Base-by-base conservation (phyloP, 2,329 filamentous ascomycete species). In the Lecanicillium sp. region DNA sequence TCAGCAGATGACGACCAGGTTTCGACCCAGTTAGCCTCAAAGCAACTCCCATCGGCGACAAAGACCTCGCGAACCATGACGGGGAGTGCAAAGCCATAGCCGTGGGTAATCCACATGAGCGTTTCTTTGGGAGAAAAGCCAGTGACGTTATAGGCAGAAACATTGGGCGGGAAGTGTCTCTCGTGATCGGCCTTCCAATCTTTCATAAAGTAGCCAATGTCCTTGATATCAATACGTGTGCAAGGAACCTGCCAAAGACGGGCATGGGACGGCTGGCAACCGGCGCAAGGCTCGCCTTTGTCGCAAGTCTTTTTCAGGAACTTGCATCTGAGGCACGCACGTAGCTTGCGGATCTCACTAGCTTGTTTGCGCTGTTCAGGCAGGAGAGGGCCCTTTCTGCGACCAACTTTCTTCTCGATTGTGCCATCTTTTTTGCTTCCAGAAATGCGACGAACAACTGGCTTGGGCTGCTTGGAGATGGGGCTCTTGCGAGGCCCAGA, bases 231-330 rank as follows among this genome's bases (percentile, higher is more conserved):
- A 55, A 95, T 95, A 45, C 90, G 85, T 29, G 90, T 96, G 71
- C 90, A 96, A 44, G 90, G 90, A 32, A 96, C 90, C 65, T 95
- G 89, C 90, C 90, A 96, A 37, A 96, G 73, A 47, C 90, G 82
- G 46, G 90, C 90, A 61, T 96, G 90, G 15, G 89, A 94, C 36
- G 90, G 90, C 67, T 95, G 85, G 68, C 90, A 96, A 34, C 90
- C 90, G 53, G 83, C 85, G 63, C 90, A 96, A 42, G 90, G 90
- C 67, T 95, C 89, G 47, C 90, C 90, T 70, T 94, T 95, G 64
- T 96, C 90, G 58, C 90, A 96, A 35, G 90, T 95, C 76, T 96
- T 96, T 76, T 96, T 96, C 60, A 96, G 73, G 70, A 95, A 96
- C 68, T 95, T 95, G 77, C 90, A 96, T 48, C 90, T 82, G 52